Evolutionary conservation across 1,284 basidiomycete genomes (phyloP).

Genomic region (Austroboletus sp.): DNA sequence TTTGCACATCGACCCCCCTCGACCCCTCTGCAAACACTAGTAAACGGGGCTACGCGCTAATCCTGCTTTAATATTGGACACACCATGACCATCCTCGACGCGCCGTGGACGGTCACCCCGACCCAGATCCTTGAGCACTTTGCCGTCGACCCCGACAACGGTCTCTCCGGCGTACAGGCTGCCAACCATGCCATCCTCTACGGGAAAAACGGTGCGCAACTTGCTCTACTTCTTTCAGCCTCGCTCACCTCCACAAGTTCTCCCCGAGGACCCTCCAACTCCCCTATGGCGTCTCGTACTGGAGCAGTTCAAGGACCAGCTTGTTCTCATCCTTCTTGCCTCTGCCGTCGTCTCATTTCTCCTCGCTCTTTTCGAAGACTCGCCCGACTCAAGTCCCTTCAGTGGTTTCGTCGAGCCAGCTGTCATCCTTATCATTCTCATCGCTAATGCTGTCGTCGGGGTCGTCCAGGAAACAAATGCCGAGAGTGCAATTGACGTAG

Average conservation of each 20-base stretch:
- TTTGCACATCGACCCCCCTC: slow-evolving; percentile 19
- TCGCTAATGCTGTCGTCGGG: slow-evolving; percentile 90
- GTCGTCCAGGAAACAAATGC: slow-evolving; percentile 93
- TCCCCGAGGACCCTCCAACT: slow-evolving; percentile 85
- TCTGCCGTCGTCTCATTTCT: slow-evolving; percentile 88
- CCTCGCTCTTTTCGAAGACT: slow-evolving; percentile 77
- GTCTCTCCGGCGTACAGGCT: slow-evolving; percentile 57
- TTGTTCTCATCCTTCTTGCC: slow-evolving; percentile 87
- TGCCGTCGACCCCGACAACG: slow-evolving; percentile 47
- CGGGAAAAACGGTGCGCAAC: slow-evolving; percentile 72
- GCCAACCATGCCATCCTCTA: slow-evolving; percentile 70
- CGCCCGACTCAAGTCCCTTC: slow-evolving; percentile 57
- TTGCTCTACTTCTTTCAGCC: neutral
- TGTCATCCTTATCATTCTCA: slow-evolving; percentile 87
- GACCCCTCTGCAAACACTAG: slow-evolving; percentile 11
- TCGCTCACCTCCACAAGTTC: slow-evolving; percentile 43
- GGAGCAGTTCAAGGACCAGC: slow-evolving; percentile 96
- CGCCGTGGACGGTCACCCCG: slow-evolving; percentile 65
- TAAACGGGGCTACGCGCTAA: too few relatives aligned
- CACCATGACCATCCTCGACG: slow-evolving; percentile 44
- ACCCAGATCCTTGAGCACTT: slow-evolving; percentile 61
- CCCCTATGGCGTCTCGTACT: slow-evolving; percentile 91
- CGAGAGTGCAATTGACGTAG: slow-evolving; percentile 89
- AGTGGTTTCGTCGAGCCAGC: slow-evolving; percentile 88
- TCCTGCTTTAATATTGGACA: neutral